Base-by-base conservation (phyloP, 2,329 filamentous ascomycete species). In the Tolypocladium ophioglossoides region DNA sequence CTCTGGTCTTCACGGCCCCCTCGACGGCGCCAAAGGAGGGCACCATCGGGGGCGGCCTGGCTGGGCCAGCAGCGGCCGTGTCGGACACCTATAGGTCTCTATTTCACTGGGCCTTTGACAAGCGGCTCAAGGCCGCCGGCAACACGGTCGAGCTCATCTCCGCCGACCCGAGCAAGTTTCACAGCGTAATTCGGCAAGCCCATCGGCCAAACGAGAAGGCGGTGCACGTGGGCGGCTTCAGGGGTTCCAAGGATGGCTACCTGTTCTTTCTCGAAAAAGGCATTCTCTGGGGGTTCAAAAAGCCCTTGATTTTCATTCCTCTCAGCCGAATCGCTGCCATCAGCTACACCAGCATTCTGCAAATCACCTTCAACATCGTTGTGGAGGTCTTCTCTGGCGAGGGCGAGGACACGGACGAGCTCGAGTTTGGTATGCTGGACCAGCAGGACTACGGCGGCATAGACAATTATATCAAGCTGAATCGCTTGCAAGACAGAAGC, bases 231-330 rank as follows among this genome's bases (percentile, higher is more conserved):
- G 82, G 79, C 61, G 84, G 78, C 1, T 86, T 85, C 68, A 74
- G 84, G 47, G 84, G 84, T 22, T 83, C 78, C 55, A 87, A 87
- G 65, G 84, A 87, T 56, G 84, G 84, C 0, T 86, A 78, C 59
- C 71, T 87, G 1, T 87, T 86, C 63, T 86, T 87, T 63, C 70
- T 87, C 18, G 77, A 82, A 35, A 82, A 75, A 30, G 84, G 84
- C 16, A 86, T 87, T 53, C 65, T 87, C 9, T 87, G 83, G 82
- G 83, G 76, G 0, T 87, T 84, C 72, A 86, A 86, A 68, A 87
- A 87, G 67, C 84, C 84, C 0, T 66, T 87, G 2, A 69, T 85
- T 24, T 86, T 86, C 60, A 72, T 87, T 6, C 81, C 83, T 5
- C 74, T 85, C 20, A 76, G 79, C 52, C 74, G 78, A 14, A 82